These are phyloP conservation scores for Fusarium falciforme DNA, from an alignment of 2,329 filamentous ascomycete genomes.

Conservation along the genomic window DNA sequence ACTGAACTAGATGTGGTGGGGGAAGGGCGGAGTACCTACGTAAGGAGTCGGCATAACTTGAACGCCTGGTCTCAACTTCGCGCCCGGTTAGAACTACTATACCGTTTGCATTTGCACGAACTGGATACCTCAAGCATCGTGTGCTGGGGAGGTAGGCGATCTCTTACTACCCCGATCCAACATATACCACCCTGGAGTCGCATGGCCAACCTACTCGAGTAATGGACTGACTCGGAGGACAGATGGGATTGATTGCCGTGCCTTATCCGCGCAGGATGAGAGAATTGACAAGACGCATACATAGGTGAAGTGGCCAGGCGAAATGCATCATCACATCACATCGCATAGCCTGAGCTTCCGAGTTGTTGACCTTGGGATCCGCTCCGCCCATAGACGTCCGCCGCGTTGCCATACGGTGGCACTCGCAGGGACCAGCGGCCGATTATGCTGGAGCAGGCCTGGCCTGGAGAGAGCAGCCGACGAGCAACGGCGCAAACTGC, in stretches of 20 bases:
- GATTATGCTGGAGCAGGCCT: conserved; percentile 34
- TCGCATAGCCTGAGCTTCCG: conserved; percentile 38
- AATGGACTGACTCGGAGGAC: conserved; percentile 24
- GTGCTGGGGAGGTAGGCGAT: neutral
- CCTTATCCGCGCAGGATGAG: conserved; percentile 35
- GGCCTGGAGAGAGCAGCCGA: conserved; percentile 27
- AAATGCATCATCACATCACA: conserved; percentile 43
- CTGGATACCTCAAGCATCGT: neutral
- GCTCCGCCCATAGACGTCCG: conserved; percentile 38
- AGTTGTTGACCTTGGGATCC: conserved; percentile 38
- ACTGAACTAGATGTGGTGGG: neutral
- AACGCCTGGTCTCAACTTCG: conserved; percentile 4
- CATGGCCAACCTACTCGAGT: conserved; percentile 21
- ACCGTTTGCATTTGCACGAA: conserved; percentile 8
- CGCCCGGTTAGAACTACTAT: neutral
- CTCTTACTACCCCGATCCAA: neutral
- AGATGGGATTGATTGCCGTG: conserved; percentile 30
- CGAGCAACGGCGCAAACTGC: conserved; percentile 38
- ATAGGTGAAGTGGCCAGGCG: conserved; percentile 31
- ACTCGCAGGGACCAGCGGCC: conserved; percentile 31
- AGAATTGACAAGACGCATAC: conserved; percentile 12
- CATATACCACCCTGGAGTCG: conserved; percentile 1
- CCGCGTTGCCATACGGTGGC: conserved; percentile 37
- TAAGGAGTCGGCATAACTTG: neutral
- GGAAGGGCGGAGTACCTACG: neutral